These are phyloP conservation scores for Calonectria ilicicola DNA, from an alignment of 2,329 filamentous ascomycete species.

Conservation along the genomic window DNA sequence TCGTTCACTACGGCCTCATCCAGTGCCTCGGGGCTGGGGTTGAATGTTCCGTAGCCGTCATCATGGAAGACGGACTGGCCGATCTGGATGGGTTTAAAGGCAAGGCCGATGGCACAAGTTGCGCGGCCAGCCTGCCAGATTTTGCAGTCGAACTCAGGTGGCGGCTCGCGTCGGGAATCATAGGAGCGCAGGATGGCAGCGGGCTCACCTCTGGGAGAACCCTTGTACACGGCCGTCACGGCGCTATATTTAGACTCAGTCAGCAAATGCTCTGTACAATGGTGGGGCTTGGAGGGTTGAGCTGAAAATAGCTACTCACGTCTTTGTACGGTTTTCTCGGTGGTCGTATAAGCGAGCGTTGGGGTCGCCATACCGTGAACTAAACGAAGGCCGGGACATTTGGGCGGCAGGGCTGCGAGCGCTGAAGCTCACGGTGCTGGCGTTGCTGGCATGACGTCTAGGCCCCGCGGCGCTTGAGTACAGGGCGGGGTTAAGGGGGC, in stretches of 20 bases:
- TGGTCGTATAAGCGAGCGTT: slow-evolving; percentile 90
- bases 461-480: slow-evolving; percentile 58
- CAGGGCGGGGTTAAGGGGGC: slow-evolving; percentile 54
- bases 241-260: slow-evolving; percentile 66
- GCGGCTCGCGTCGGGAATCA: slow-evolving; percentile 91
- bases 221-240: slow-evolving; percentile 91
- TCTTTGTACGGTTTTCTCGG: slow-evolving; percentile 88
- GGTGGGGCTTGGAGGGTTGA: neutral
- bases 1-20: slow-evolving; percentile 94
- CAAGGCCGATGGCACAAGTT: slow-evolving; percentile 90
- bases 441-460: slow-evolving; percentile 79
- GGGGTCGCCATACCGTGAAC: slow-evolving; percentile 79
- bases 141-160: slow-evolving; percentile 91
- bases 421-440: slow-evolving; percentile 86
- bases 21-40: slow-evolving; percentile 85
- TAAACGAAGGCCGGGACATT: slow-evolving; percentile 63
- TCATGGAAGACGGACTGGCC: slow-evolving; percentile 96
- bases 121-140: slow-evolving; percentile 98
- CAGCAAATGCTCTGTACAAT: slow-evolving; percentile 11
- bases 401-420: slow-evolving; percentile 72
- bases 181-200: slow-evolving; percentile 90
- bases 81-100: slow-evolving; percentile 95
- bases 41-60: slow-evolving; percentile 91
- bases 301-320: slow-evolving; percentile 66
- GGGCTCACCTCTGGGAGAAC: slow-evolving; percentile 75